Conservation (phyloP, 805 yeast genomes). For the Candida qinlingensis region DNA sequence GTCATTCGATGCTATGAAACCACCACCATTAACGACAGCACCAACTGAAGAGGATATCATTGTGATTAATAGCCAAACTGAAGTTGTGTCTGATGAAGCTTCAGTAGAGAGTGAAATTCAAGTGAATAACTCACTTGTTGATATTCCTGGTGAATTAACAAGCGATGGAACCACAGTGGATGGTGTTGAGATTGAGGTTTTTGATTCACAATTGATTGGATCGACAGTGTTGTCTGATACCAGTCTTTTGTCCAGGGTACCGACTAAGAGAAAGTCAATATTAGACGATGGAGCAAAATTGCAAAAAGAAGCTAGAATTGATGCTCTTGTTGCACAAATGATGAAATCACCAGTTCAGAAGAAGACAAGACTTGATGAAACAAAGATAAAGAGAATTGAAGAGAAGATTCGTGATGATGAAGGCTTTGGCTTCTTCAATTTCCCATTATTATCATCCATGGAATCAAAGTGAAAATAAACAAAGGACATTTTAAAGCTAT, state of each 20-base stretch:
- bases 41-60: background rate
- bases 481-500: background rate
- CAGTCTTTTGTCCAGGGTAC: too few species aligned
- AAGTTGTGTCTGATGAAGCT: background rate
- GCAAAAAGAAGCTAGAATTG: background rate
- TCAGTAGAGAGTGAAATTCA: slow-evolving; percentile 11
- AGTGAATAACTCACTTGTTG: background rate
- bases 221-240: background rate
- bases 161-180: background rate
- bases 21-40: background rate
- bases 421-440: slow-evolving; percentile 3
- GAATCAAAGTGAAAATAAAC: background rate
- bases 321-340: background rate
- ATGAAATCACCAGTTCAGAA: background rate
- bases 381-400: background rate
- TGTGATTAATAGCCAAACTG: background rate
- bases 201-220: background rate
- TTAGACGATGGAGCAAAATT: background rate
- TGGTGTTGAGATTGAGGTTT: background rate
- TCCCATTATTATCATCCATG: background rate
- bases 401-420: background rate
- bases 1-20: background rate
- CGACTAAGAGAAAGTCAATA: background rate
- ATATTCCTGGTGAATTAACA: background rate
- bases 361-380: background rate